Evolutionary conservation across 2,329 filamentous ascomycete species (phyloP), one percentile per base, ranked within the genome.

Genomic region (Neofusicoccum laricinum): DNA sequence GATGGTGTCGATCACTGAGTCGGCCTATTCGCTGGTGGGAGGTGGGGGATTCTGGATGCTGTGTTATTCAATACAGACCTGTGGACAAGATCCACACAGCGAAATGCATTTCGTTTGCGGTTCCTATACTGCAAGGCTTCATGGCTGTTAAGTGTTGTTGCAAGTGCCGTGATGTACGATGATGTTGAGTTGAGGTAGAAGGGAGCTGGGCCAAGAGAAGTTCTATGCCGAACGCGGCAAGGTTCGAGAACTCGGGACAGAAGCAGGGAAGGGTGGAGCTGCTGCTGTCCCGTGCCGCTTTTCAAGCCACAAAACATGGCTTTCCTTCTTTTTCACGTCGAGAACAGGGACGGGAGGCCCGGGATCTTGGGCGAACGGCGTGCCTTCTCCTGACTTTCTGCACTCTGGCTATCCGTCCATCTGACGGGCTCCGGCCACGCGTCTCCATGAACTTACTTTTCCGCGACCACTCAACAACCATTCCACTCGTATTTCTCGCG

Each of bases 11-110:
- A 19, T 36, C 40, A n/a, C 11, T 15, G 21, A 5, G 53, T 19
- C 8, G 53, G 14, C 40, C 40, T 15, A 19, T 36, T 43, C 21
- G 40, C 19, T 46, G 55, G 55, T 59, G 55, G 38, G 55, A 59
- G 55, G 55, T 46, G 46, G 55, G 41, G 55, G 55, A 59, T 46
- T 19, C 41, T 30, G 41, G 21, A 59, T 59, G n/a, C 55, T 36
- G 41, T 21, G 46, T 2, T 59, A 59, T 8, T 34, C 36, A 25
- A 36, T 21, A 36, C 41, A 36, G 55, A 59, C 4, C 15, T 32
- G 25, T 46, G 41, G 41, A 8, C 41, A 21, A 1, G n/a, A 43
- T 19, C 55, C 55, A 25, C 41, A 21, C 17, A 21, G 55, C 41
- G 40, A 46, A 50, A 36, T 46, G 2, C 4, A 36, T 46, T 19